Percentiles rank a stretch among this genome's conserved stretches.
phyloP scores from a whole-genome alignment of 805 yeast species.

The Saturnispora dispora region DNA sequence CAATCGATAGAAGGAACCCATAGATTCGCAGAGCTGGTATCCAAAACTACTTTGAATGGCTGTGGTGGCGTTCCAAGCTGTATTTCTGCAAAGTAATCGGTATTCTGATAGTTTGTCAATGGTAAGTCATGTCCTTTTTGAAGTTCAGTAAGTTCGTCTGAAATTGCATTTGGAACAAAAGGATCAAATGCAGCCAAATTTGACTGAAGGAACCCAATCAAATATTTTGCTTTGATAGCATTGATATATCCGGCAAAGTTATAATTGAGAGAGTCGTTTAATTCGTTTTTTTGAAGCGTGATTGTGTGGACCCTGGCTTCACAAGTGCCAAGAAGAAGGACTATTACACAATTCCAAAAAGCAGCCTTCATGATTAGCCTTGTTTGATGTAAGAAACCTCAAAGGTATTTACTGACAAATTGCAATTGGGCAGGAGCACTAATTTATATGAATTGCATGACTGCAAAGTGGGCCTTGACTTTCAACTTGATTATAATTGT shows the following conservation, averaged over 20 bases:
- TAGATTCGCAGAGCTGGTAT: slow-evolving; percentile 93
- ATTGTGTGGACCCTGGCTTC: slow-evolving; percentile 43
- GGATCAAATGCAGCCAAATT: slow-evolving; percentile 32
- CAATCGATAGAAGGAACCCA: slow-evolving; percentile 94
- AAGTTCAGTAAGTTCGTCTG: slow-evolving; percentile 13
- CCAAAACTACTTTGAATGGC: slow-evolving; percentile 85
- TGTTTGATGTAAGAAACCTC: not conserved
- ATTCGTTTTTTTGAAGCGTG: slow-evolving; percentile 38
- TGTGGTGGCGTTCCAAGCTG: slow-evolving; percentile 90
- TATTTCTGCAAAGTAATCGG: slow-evolving; percentile 92
- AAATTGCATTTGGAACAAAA: slow-evolving; percentile 25
- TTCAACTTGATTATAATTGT: not conserved
- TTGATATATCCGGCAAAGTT: slow-evolving; percentile 37
- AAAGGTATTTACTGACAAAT: not conserved
- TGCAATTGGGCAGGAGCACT: not conserved
- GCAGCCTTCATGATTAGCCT: slow-evolving; percentile 13
- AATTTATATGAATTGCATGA: not conserved
- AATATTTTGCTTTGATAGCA: slow-evolving; percentile 42
- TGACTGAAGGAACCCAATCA: slow-evolving; percentile 18
- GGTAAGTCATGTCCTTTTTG: slow-evolving; percentile 62
- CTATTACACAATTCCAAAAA: slow-evolving; percentile 31
- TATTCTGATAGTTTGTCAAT: slow-evolving; percentile 86
- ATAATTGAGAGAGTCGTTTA: slow-evolving; percentile 38
- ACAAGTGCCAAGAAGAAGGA: slow-evolving; percentile 11
- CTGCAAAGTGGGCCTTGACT: not conserved